Evolutionary conservation across 345 rosid genomes (phyloP).

Genomic region (Eucalyptus fibrosa): DNA sequence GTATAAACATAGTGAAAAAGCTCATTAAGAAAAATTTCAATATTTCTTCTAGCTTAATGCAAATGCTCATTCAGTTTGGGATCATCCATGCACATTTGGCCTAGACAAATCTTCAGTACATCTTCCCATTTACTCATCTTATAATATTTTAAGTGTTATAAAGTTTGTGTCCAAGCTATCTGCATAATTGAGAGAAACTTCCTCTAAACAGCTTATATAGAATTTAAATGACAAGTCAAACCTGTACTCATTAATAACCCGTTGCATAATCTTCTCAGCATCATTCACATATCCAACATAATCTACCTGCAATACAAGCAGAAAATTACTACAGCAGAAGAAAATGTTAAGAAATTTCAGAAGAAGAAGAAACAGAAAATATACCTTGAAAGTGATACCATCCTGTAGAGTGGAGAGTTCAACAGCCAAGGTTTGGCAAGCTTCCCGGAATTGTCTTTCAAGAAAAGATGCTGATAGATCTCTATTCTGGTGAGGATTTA

Average conservation of each 20-base stretch:
- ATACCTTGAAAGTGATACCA: slow-evolving; percentile 51
- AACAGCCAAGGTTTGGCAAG: slow-evolving; percentile 56
- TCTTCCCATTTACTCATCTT: not conserved
- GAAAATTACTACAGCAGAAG: not conserved
- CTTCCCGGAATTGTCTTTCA: slow-evolving; percentile 79
- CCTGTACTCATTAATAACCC: slow-evolving; percentile 75
- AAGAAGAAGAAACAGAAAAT: not conserved
- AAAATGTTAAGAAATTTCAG: not conserved
- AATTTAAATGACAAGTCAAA: slow-evolving; percentile 2
- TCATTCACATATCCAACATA: slow-evolving; percentile 63
- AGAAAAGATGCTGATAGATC: slow-evolving; percentile 57
- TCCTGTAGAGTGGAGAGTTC: slow-evolving; percentile 25
- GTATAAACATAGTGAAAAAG: not conserved
- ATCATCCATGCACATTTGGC: not conserved
- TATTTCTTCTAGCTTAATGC: not conserved
- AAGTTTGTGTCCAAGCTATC: not conserved
- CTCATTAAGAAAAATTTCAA: not conserved
- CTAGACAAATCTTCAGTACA: not conserved
- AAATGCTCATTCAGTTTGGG: not conserved
- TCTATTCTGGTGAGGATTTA: slow-evolving; percentile 55
- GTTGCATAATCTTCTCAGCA: slow-evolving; percentile 64
- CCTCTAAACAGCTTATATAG: not conserved
- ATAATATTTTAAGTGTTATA: not conserved
- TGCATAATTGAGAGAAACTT: not conserved
- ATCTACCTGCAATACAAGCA: slow-evolving; percentile 45